Base-by-base conservation (phyloP, 768 basidiomycete species). In the Termitomyces sp. region DNA sequence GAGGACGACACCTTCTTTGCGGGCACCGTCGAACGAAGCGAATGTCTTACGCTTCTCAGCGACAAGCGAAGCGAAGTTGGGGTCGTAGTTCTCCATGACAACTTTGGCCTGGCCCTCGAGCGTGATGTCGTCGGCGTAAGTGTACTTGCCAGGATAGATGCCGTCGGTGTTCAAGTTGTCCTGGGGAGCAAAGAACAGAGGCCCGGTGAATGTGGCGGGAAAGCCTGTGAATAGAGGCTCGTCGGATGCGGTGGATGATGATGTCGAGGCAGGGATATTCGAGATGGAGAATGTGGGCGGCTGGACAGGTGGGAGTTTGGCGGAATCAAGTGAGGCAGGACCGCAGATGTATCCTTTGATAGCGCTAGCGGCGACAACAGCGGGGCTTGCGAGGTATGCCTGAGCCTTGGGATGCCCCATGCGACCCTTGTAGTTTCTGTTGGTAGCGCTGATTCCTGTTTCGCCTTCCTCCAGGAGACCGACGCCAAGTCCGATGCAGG, bases 51-150 rank as follows among this genome's bases (percentile, higher is more conserved):
- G 69, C 16, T 90, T 71, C 11, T 80, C 73, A 3, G 83, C 81
- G 37, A 91, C 87, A 53, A 84, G 82, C 1, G 76, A 52, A 12
- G 96, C 90, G 69, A 98, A 98, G 0, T 79, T 72, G 0, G 92
- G 87, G 66, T 99, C 96, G 71, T 99, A 98, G 76, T 98, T 99
- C 76, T 99, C 96, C 95, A 98, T 98, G 40, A 98, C 96, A 21
- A 98, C 90, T 65, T 97, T 85, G 2, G 94, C 95, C 71, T 98
- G 97, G 29, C 87, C 84, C 59, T 87, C 89, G 35, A 94, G 92
- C 2, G 96, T 98, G 70, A 99, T 97, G 66, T 98, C 97, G 69
- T 99, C 97, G 73, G 97, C 95, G 72, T 99, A 99, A 6, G 96
- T 99, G 73, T 97, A 98, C 72, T 97, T 98, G 19, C 96, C 96